phyloP scores from a whole-genome alignment of 164 flowering plant species.

The Stephania cephalantha region DNA sequence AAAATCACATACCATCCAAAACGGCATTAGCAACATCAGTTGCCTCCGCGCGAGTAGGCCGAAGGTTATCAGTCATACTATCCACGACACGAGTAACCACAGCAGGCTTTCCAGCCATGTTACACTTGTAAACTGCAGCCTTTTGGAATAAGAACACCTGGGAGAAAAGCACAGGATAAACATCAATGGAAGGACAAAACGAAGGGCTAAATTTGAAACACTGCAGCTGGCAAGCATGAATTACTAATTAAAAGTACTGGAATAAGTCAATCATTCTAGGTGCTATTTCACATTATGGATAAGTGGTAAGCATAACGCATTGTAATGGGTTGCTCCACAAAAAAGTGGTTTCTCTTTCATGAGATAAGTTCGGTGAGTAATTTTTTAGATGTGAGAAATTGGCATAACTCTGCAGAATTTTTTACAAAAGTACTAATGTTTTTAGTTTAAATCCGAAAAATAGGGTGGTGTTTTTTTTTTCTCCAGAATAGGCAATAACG shows the following conservation, averaged over 20 bases:
- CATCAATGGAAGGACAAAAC: neutral
- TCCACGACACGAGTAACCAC: conserved; percentile 84
- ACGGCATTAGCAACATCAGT: conserved; percentile 83
- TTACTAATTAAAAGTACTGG: neutral
- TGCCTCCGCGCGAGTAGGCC: conserved; percentile 89
- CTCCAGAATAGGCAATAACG: no score
- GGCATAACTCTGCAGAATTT: no score
- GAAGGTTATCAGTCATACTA: conserved; percentile 75
- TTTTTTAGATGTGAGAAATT: no score
- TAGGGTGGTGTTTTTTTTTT: no score
- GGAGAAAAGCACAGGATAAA: neutral
- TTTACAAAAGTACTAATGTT: no score
- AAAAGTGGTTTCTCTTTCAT: neutral
- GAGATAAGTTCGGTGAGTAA: no score
- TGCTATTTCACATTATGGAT: neutral
- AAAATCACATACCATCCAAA: conserved; percentile 43
- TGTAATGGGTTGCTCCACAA: neutral
- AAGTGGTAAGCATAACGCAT: neutral
- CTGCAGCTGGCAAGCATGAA: neutral
- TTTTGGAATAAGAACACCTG: conserved; percentile 77
- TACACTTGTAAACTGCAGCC: conserved; percentile 68
- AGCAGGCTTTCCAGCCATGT: conserved; percentile 86
- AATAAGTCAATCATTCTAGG: neutral
- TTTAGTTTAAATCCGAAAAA: no score
- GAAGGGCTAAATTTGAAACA: neutral